Percentiles rank a stretch among this genome's conserved stretches.
These are phyloP conservation scores for Funneliformis mosseae DNA, from an alignment of 192 early-diverging fungal genomes.

Conservation along the genomic window DNA sequence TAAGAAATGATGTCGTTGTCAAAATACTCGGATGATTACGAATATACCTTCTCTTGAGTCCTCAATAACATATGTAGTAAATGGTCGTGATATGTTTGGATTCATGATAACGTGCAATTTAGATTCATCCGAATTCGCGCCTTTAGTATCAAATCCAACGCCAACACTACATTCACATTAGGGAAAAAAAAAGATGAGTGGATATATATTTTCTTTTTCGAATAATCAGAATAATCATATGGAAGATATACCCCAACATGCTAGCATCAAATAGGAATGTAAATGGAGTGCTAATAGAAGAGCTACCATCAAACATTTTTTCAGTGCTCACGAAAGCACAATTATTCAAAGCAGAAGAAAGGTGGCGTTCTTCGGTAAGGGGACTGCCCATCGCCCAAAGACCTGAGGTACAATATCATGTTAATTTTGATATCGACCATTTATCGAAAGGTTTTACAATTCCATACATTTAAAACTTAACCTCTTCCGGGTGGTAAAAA, in stretches of 20 bases:
- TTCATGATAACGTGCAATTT: not conserved
- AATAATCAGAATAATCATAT: not conserved
- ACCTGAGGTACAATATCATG: not conserved
- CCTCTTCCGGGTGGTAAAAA: conserved; percentile 53
- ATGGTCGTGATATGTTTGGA: not conserved
- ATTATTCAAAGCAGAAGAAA: conserved; percentile 54
- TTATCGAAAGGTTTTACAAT: not conserved
- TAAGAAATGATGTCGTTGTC: not conserved
- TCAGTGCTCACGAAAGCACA: conserved; percentile 54
- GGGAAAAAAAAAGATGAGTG: not conserved
- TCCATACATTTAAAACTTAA: not conserved
- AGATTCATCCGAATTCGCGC: conserved; percentile 27
- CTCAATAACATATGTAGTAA: conserved; percentile 34
- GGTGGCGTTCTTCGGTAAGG: conserved; percentile 45
- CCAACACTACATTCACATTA: conserved; percentile 38
- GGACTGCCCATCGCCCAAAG: conserved; percentile 56
- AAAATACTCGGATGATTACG: not conserved
- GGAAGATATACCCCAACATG: conserved; percentile 44
- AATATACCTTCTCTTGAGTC: conserved; percentile 48
- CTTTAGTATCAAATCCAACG: conserved; percentile 55
- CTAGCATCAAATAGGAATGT: conserved; percentile 51
- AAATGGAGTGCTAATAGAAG: conserved; percentile 39
- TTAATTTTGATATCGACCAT: not conserved
- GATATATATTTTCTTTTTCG: not conserved
- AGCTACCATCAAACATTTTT: conserved; percentile 46